These are phyloP conservation scores for Dactylis glomerata DNA, from an alignment of 176 grass and related monocot species.

Conservation along the genomic window DNA sequence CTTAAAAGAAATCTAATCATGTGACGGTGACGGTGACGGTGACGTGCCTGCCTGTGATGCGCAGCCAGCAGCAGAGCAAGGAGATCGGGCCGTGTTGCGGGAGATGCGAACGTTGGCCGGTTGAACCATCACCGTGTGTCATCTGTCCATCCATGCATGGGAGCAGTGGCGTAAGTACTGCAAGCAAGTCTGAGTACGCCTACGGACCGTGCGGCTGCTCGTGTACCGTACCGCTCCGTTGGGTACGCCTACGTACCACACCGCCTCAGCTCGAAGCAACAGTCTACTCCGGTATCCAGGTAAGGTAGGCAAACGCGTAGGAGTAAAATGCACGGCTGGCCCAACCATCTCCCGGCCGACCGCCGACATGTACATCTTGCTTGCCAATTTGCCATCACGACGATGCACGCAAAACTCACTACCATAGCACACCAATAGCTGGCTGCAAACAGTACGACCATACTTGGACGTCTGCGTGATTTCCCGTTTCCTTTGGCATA, in stretches of 20 bases:
- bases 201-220: not conserved
- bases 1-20: not conserved
- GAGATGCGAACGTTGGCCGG: no score
- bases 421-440: not conserved
- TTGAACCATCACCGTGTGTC: no score
- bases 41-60: not conserved
- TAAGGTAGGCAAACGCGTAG: not conserved
- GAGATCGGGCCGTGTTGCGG: not conserved
- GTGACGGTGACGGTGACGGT: not conserved
- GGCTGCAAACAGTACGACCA: no score
- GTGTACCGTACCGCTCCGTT: not conserved
- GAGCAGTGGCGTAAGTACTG: no score
- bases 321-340: not conserved
- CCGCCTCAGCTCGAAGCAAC: not conserved
- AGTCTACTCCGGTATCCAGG: not conserved
- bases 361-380: not conserved
- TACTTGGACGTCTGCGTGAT: no score
- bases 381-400: not conserved
- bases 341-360: not conserved
- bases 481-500: no score
- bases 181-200: not conserved
- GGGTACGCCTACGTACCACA: not conserved
- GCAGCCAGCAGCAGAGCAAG: not conserved
- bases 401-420: not conserved
- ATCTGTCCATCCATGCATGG: no score